Base-by-base conservation (phyloP, 2,329 filamentous ascomycete species). In the Metarhizium brunneum region DNA sequence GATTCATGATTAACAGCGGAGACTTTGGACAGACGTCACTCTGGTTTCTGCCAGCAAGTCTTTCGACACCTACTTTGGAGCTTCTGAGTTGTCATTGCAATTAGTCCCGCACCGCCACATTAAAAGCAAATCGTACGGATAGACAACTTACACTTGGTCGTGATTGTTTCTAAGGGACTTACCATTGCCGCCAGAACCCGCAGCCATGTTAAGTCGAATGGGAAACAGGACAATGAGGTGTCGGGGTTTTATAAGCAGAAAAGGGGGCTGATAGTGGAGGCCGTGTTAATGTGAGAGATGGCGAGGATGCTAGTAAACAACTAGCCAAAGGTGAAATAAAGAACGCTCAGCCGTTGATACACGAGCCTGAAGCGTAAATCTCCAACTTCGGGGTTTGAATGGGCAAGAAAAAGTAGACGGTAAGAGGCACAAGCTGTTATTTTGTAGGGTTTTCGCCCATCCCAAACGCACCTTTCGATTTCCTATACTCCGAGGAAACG, bases 1-100 rank as follows among this genome's bases (percentile, higher is more conserved):
- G 47, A 30, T 6, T 25, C 51, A 58, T 55, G 2, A 47, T 56
- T 7, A 18, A 35, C 14, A 56, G 52, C 4, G 50, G 56, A 2
- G 54, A 45, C 32, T 56, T 56, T 11, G 20, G 30, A 18, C 38
- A 14, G 35, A 35, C 38, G 20, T 29, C 35, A 20, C n/a, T 16
- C 8, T n/a, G 14, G 8, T 11, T 13, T 10, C 14, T 11, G 30
- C n/a, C 20, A 29, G 16, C 4, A 16, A 6, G n/a, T 30, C 32
- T 18, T 16, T 54, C 11, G 11, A n/a, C 6, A 7, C 14, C 13
- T 3, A 7, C 7, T 7, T 16, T 40, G 30, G 35, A 18, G 30
- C 32, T 54, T 20, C 20, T 48, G 45, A 6, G 14, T 45, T 20
- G 6, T 16, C 16, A 11, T 10, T 16, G 7, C n/a, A 20, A 20